Conservation (phyloP, 1,284 basidiomycete genomes). For the Coniferiporia sulphurascens region DNA sequence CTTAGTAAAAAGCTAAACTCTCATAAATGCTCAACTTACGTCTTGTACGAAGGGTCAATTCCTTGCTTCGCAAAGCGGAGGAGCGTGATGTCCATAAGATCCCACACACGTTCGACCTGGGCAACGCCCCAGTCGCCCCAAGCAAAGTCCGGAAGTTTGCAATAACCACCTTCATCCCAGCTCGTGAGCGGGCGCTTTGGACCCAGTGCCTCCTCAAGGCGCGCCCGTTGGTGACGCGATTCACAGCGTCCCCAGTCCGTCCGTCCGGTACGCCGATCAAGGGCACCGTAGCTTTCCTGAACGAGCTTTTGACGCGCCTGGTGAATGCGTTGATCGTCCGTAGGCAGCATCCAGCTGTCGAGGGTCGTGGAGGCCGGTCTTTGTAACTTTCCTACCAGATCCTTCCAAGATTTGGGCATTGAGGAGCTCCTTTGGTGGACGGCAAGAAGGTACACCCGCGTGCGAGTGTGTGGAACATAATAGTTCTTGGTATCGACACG, state of each 20-base stretch:
- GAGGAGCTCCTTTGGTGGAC: constrained; percentile 55
- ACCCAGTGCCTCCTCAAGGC: constrained; percentile 81
- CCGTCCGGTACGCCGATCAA: constrained; percentile 62
- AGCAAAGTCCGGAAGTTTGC: constrained; percentile 84
- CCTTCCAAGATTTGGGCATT: constrained; percentile 70
- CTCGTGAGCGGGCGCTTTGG: constrained; percentile 83
- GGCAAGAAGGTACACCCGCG: constrained; percentile 83
- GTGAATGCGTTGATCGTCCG: constrained; percentile 89
- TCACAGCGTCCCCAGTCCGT: constrained; percentile 93
- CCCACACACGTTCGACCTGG: constrained; percentile 93
- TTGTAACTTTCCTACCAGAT: constrained; percentile 61
- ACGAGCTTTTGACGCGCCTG: constrained; percentile 82
- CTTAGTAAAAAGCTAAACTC: constrained; percentile 11
- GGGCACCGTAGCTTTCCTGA: constrained; percentile 54
- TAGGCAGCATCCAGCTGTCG: constrained; percentile 87
- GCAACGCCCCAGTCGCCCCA: constrained; percentile 92
- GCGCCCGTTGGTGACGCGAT: constrained; percentile 83
- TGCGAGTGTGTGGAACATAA: constrained; percentile 94
- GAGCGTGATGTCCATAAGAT: constrained; percentile 88
- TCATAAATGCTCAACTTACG: constrained; percentile 43
- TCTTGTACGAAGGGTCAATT: constrained; percentile 83
- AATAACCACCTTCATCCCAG: constrained; percentile 91
- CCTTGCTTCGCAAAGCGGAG: constrained; percentile 79
- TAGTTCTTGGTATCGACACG: constrained; percentile 90
- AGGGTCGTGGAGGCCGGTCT: constrained; percentile 87